Percentiles rank a stretch among this genome's conserved stretches.
Conservation (phyloP, 2,329 filamentous ascomycete genomes). For the Monosporascus sp. region DNA sequence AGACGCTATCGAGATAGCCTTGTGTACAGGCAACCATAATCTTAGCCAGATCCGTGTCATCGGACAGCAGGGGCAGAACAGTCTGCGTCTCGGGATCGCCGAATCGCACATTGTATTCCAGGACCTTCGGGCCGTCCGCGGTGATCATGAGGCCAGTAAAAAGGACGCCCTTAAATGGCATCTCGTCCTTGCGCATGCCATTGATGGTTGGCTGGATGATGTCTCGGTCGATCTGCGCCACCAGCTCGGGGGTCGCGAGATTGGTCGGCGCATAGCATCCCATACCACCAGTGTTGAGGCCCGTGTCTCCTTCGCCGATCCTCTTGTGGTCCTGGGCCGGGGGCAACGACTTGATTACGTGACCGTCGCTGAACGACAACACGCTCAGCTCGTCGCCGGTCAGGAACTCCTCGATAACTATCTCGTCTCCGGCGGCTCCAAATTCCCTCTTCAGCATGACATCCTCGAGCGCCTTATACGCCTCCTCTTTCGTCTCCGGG, state of each 20-base stretch:
- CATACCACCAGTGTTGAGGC: slow-evolving; percentile 96
- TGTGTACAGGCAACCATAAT: slow-evolving; percentile 82
- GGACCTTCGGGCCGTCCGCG: slow-evolving; percentile 60
- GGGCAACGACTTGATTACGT: slow-evolving; percentile 75
- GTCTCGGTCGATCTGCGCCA: slow-evolving; percentile 71
- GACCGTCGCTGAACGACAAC: slow-evolving; percentile 85
- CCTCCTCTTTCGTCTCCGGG: slow-evolving; percentile 75
- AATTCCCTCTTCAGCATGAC: slow-evolving; percentile 91
- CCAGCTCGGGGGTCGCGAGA: slow-evolving; percentile 68
- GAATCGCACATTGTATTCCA: slow-evolving; percentile 78
- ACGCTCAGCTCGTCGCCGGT: slow-evolving; percentile 90
- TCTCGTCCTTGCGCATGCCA: slow-evolving; percentile 78
- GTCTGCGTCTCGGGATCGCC: slow-evolving; percentile 77
- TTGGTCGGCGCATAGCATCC: slow-evolving; percentile 92
- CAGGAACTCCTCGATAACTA: slow-evolving; percentile 93
- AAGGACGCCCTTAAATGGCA: slow-evolving; percentile 67
- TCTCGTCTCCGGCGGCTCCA: slow-evolving; percentile 78
- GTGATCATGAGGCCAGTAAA: slow-evolving; percentile 86
- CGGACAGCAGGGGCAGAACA: slow-evolving; percentile 70
- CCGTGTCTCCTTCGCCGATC: slow-evolving; percentile 82
- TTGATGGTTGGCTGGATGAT: slow-evolving; percentile 87
- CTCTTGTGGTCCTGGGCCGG: slow-evolving; percentile 97
- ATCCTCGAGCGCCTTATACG: slow-evolving; percentile 71
- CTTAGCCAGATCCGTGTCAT: slow-evolving; percentile 78
- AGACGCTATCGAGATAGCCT: slow-evolving; percentile 65